These are phyloP conservation scores for Capronia epimyces DNA, from an alignment of 2,329 filamentous ascomycete species.

Conservation along the genomic window DNA sequence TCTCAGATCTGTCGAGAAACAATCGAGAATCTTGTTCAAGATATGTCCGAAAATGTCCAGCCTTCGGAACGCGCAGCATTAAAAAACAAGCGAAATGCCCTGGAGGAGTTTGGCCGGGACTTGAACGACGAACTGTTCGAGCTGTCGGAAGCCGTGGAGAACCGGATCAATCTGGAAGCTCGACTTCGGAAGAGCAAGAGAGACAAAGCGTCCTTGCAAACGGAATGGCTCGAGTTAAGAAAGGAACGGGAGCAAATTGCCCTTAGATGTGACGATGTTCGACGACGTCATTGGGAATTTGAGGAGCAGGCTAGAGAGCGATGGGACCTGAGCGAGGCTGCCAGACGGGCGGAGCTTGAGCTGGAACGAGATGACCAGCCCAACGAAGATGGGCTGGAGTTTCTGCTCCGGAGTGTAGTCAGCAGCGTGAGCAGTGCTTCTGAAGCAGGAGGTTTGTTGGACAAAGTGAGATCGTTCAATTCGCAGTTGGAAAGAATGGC, in stretches of 20 bases:
- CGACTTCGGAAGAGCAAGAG: slow-evolving; percentile 43
- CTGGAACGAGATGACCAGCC: slow-evolving; percentile 34
- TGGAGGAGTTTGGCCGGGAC: slow-evolving; percentile 45
- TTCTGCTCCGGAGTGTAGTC: slow-evolving; percentile 39
- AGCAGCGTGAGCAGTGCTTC: slow-evolving; percentile 39
- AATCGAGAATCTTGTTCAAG: slow-evolving; percentile 42
- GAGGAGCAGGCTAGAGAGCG: slow-evolving; percentile 33
- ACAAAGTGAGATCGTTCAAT: slow-evolving; percentile 41
- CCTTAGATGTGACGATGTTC: slow-evolving; percentile 47
- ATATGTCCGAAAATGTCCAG: slow-evolving; percentile 38
- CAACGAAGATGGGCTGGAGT: slow-evolving; percentile 37
- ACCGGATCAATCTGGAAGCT: slow-evolving; percentile 43
- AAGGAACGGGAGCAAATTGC: slow-evolving; percentile 46
- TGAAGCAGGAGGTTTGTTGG: slow-evolving; percentile 39
- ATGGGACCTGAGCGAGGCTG: slow-evolving; percentile 29
- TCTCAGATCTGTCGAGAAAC: slow-evolving; percentile 48
- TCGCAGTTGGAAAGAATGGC: slow-evolving; percentile 38
- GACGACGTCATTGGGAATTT: slow-evolving; percentile 38
- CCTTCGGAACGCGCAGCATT: slow-evolving; percentile 23
- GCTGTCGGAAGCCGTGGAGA: slow-evolving; percentile 49
- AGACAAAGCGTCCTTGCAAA: slow-evolving; percentile 43
- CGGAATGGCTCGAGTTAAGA: slow-evolving; percentile 45
- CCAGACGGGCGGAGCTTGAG: slow-evolving; percentile 41
- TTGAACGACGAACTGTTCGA: slow-evolving; percentile 48
- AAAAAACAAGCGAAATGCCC: slow-evolving; percentile 43